Conservation (phyloP, 75 land plant species). For the Pinus tabuliformis region DNA sequence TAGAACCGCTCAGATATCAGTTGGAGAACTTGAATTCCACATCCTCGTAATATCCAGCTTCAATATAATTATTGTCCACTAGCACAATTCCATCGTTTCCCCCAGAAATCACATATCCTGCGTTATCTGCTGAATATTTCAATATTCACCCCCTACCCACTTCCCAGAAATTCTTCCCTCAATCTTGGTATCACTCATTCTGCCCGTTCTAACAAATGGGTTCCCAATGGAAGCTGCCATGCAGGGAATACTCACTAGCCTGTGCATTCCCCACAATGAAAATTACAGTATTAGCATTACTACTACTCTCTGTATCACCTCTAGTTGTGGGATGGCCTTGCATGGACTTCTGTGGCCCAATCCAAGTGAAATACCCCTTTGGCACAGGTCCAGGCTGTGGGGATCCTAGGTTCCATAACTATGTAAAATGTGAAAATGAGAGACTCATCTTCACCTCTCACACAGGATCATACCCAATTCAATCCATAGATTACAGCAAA, state of each 20-base stretch:
- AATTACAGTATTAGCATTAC: neutral
- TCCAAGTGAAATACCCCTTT: constrained; percentile 16
- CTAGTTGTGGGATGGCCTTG: constrained; percentile 2
- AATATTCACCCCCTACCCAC: neutral
- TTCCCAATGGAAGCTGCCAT: neutral
- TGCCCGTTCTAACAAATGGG: neutral
- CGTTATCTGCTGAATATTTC: neutral
- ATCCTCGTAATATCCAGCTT: too few relatives aligned
- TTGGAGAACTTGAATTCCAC: too few relatives aligned
- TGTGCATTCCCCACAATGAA: neutral
- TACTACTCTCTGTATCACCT: neutral
- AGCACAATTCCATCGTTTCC: neutral
- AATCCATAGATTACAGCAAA: constrained; percentile 14
- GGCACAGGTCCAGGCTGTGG: constrained; percentile 16
- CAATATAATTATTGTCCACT: neutral
- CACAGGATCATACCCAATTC: constrained; percentile 12
- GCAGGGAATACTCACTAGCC: neutral
- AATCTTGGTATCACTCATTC: neutral
- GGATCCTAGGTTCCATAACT: constrained; percentile 7
- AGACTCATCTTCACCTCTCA: constrained; percentile 10
- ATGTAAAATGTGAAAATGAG: constrained; percentile 12
- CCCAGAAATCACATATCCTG: neutral
- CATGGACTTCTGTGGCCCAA: constrained; percentile 9
- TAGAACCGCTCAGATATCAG: too few relatives aligned
- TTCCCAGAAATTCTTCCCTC: neutral